Base-by-base conservation (phyloP, 1,284 basidiomycete genomes). In the Apiotrichum gracile region DNA sequence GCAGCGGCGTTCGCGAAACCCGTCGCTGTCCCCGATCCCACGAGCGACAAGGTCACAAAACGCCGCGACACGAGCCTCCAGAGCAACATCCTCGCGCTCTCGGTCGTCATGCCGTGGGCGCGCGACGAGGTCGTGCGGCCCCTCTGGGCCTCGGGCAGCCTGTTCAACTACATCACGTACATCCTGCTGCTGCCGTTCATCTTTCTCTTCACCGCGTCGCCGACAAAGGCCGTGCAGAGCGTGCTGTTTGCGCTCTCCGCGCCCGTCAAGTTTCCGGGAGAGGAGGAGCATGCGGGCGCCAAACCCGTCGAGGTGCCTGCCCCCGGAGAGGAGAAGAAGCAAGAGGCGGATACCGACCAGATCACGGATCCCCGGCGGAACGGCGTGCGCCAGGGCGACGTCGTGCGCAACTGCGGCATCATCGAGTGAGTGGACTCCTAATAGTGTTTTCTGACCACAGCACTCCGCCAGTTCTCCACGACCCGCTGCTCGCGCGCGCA, bases 81-180 rank as follows among this genome's bases (percentile, higher is more conserved):
- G 61, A 69, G 67, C 47, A 75, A 76, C 60, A 65, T 76, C 25
- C 62, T 69, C 57, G 65, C 64, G 5, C 34, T 75, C 2, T 60
- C 59, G 27, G 74, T 74, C 3, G 57, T 76, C 46, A 73, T 75
- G 66, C 67, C 67, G 1, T 71, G 71, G 68, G 62, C 72, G 17
- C 62, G 74, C 37, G 63, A 62, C 19, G 73, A 74, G 52, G 66
- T 74, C 17, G 43, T 72, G 17, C 57, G 62, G 31, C 65, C 67
- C 6, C 48, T 68, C 22, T 47, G 66, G 45, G 62, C 60, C 33
- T 44, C 61, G 41, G 58, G 52, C 6, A 58, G 57, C 3, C 41
- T 51, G 12, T 35, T 65, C 22, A 55, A 60, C 25, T 58, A 57
- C 52, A 37, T 69, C 3, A 48, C 66, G 67, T 74, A 66, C 52